These are phyloP conservation scores for Spizellomyces punctatus DNA, from an alignment of 192 early-diverging fungal genomes.

Conservation along the genomic window DNA sequence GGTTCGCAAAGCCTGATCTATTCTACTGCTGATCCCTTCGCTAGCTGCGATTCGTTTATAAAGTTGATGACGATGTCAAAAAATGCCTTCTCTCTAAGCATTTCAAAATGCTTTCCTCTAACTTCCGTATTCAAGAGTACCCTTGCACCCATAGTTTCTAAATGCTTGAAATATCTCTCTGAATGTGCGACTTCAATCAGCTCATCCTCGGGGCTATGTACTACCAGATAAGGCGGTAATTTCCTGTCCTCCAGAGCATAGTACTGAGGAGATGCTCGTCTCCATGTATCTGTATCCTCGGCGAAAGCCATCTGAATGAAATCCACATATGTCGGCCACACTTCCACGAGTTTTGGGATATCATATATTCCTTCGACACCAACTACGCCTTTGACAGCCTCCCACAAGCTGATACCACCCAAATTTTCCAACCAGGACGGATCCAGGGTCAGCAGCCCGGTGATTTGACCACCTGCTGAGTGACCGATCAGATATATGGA, in stretches of 20 bases:
- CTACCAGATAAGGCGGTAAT: slow-evolving; percentile 58
- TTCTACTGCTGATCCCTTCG: too few relatives aligned
- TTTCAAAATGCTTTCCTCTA: slow-evolving; percentile 40
- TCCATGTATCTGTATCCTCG: slow-evolving; percentile 38
- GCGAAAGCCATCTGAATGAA: slow-evolving; percentile 78
- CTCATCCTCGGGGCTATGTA: slow-evolving; percentile 72
- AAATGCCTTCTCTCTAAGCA: slow-evolving; percentile 34
- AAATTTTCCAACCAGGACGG: slow-evolving; percentile 36
- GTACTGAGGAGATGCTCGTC: slow-evolving; percentile 49
- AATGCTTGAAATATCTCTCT: slow-evolving; percentile 37
- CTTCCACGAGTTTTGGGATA: slow-evolving; percentile 61
- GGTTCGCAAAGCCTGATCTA: too few relatives aligned
- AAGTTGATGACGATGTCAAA: slow-evolving; percentile 36
- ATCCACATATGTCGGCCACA: slow-evolving; percentile 68
- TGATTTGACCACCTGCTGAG: slow-evolving; percentile 78
- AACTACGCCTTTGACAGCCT: slow-evolving; percentile 55
- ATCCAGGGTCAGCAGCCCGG: slow-evolving; percentile 61
- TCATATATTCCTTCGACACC: slow-evolving; percentile 89
- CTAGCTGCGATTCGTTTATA: slow-evolving; percentile 18
- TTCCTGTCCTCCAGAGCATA: slow-evolving; percentile 27
- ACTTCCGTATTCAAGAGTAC: slow-evolving; percentile 27
- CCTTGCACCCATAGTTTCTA: slow-evolving; percentile 17
- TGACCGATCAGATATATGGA: slow-evolving; percentile 69
- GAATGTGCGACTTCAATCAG: slow-evolving; percentile 67
- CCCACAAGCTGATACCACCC: slow-evolving; percentile 13